Evolutionary conservation across 106 monocot genomes (phyloP).

Genomic region (Dioscorea dumetorum): DNA sequence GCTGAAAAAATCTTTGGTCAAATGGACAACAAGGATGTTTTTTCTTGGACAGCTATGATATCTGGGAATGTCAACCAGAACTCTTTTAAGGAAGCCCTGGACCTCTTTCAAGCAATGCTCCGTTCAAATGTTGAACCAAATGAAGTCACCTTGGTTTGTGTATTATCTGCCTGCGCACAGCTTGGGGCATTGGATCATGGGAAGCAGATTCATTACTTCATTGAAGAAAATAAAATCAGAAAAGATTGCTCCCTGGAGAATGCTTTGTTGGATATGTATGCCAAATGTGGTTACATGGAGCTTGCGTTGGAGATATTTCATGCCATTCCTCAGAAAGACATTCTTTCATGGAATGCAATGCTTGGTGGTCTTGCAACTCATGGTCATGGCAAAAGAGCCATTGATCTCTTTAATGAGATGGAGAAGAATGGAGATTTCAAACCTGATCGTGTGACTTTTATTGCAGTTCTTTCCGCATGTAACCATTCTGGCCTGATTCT

Average conservation of each 20-base stretch:
- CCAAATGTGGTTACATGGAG: slow-evolving; percentile 41
- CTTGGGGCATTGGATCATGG: slow-evolving; percentile 38
- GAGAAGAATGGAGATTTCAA: slow-evolving; percentile 12
- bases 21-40: no score
- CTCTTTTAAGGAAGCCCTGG: not conserved
- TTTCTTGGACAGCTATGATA: no score
- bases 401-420: slow-evolving; percentile 27
- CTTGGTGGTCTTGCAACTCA: slow-evolving; percentile 34
- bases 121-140: slow-evolving; percentile 23
- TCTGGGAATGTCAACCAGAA: no score
- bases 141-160: slow-evolving; percentile 39
- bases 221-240: slow-evolving; percentile 19
- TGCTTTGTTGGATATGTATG: slow-evolving; percentile 18
- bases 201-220: slow-evolving; percentile 24
- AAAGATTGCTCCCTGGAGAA: slow-evolving; percentile 13
- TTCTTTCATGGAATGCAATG: slow-evolving; percentile 29
- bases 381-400: slow-evolving; percentile 20
- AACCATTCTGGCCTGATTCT: slow-evolving; percentile 29
- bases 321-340: slow-evolving; percentile 23
- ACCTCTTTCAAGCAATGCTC: slow-evolving; percentile 29
- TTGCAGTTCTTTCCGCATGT: slow-evolving; percentile 29
- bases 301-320: slow-evolving; percentile 28
- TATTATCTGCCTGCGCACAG: slow-evolving; percentile 38
- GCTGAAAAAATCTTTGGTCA: no score
- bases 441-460: slow-evolving; percentile 29